These are phyloP conservation scores for Diplodia sapinea DNA, from an alignment of 2,329 filamentous ascomycete species.

Conservation along the genomic window DNA sequence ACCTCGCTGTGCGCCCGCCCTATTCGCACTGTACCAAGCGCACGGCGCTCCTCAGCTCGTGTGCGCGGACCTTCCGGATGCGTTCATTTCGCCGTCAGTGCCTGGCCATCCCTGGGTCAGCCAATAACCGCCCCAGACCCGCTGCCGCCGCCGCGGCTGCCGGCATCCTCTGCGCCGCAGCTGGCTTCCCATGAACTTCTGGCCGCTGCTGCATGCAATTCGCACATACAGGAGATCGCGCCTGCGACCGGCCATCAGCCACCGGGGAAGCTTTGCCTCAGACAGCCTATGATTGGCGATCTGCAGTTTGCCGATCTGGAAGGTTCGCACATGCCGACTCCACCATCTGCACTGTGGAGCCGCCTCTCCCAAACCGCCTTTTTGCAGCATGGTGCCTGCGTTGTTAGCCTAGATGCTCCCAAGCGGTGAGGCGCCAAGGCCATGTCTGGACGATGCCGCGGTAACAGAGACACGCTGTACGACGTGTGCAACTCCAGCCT, in stretches of 20 bases:
- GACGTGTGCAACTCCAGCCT: constrained; percentile 19
- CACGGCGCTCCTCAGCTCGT: constrained; percentile 14
- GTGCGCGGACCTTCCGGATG: constrained; percentile 25
- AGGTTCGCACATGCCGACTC: constrained; percentile 18
- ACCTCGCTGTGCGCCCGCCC: constrained; percentile 2
- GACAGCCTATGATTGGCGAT: constrained; percentile 14
- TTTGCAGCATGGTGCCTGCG: constrained; percentile 15
- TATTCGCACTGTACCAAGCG: constrained; percentile 5
- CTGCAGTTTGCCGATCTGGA: constrained; percentile 25
- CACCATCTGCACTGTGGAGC: constrained; percentile 10
- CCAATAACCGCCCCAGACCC: constrained; percentile 7
- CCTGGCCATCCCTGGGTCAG: background rate
- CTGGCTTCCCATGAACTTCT: constrained; percentile 2
- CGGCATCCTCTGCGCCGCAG: constrained; percentile 9
- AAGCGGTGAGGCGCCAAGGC: constrained; percentile 10
- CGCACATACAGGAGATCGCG: constrained; percentile 15
- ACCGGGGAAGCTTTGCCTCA: background rate
- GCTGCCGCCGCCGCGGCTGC: constrained; percentile 8
- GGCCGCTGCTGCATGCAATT: constrained; percentile 21
- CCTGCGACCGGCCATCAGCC: background rate
- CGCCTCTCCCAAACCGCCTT: constrained; percentile 2
- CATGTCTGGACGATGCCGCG: constrained; percentile 2
- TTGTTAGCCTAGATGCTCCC: background rate
- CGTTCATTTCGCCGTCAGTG: constrained; percentile 10
- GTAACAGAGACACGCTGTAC: constrained; percentile 23